Evolutionary conservation across 495 filamentous ascomycete genomes (phyloP).

Genomic region (Tuber magnatum): DNA sequence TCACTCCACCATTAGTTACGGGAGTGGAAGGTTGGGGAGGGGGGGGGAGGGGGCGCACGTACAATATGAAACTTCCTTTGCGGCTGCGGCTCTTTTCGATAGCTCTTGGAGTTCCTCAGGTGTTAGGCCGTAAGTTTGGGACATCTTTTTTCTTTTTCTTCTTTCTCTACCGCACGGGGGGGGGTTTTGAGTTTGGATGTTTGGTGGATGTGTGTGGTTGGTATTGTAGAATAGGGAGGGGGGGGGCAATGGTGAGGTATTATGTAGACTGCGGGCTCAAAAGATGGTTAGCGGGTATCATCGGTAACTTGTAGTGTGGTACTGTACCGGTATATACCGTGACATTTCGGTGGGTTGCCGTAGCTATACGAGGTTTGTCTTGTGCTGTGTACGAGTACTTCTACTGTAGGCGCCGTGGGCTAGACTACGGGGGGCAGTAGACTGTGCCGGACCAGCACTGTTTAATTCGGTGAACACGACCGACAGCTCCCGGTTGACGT

Average conservation of each 20-base stretch:
- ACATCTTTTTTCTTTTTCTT: conserved; percentile 12
- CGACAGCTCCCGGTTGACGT: too few relatives aligned
- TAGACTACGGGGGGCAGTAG: too few relatives aligned
- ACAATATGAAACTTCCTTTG: conserved; percentile 75
- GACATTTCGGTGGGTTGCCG: too few relatives aligned
- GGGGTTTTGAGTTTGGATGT: not conserved
- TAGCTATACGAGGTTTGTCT: not conserved
- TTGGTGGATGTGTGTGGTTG: not conserved
- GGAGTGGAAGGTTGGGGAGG: not conserved
- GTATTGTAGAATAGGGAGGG: not conserved
- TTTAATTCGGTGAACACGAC: too few relatives aligned
- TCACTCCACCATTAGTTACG: conserved; percentile 7
- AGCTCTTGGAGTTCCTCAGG: conserved; percentile 56
- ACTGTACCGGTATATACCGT: too few relatives aligned
- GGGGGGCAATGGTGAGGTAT: not conserved
- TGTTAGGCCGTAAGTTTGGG: conserved; percentile 49
- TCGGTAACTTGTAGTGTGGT: too few relatives aligned
- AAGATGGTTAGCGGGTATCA: not conserved
- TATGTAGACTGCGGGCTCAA: not conserved
- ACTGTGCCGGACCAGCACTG: too few relatives aligned
- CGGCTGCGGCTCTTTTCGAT: conserved; percentile 52
- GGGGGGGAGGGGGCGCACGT: conserved; percentile 27
- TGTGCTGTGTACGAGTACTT: too few relatives aligned
- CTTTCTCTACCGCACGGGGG: not conserved
- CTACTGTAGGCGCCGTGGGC: too few relatives aligned